Percentiles rank a stretch among this genome's conserved stretches.
phyloP scores from a whole-genome alignment of 179 eudicot genomes.

The Beta corolliflora region DNA sequence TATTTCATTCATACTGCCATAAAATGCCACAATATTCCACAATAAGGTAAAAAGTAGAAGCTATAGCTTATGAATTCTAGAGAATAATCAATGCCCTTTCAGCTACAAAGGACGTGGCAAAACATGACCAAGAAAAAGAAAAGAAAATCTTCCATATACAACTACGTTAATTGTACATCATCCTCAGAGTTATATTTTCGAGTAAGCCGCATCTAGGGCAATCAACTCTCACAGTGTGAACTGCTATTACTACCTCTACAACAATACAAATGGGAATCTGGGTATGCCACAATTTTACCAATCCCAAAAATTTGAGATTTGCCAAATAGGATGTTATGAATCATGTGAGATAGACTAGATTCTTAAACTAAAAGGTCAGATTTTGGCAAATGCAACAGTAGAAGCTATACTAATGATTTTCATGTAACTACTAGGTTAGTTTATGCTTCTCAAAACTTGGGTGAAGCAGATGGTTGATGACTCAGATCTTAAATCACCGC shows the following conservation, averaged over 20 bases:
- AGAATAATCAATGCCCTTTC: slow-evolving; percentile 21
- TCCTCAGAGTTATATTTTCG: slow-evolving; percentile 19
- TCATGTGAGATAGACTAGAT: slow-evolving; percentile 17
- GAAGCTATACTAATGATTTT: slow-evolving; percentile 19
- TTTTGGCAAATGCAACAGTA: slow-evolving; percentile 28
- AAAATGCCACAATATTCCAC: slow-evolving; percentile 19
- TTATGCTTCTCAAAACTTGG: slow-evolving; percentile 34
- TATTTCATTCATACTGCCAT: slow-evolving; percentile 1
- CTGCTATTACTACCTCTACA: slow-evolving; percentile 20
- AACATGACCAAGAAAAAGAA: not conserved
- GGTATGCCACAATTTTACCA: slow-evolving; percentile 20
- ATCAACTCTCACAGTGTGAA: slow-evolving; percentile 24
- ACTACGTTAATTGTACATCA: slow-evolving; percentile 25
- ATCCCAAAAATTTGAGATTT: slow-evolving; percentile 29
- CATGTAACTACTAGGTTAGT: slow-evolving; percentile 51
- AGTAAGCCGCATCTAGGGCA: slow-evolving; percentile 25
- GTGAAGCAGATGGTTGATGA: slow-evolving; percentile 19
- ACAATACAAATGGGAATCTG: slow-evolving; percentile 26
- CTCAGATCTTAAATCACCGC: slow-evolving; percentile 32
- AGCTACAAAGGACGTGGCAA: slow-evolving; percentile 16
- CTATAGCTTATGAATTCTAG: not conserved
- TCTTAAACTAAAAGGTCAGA: slow-evolving; percentile 38
- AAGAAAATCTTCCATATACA: slow-evolving; percentile 11
- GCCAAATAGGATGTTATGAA: slow-evolving; percentile 14
- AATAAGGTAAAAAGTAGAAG: not conserved